A percentile compares a stretch with the other conserved stretches of the same genome.
These are phyloP conservation scores for Begonia peltatifolia DNA, from an alignment of 306 rosid genomes.

Conservation along the genomic window DNA sequence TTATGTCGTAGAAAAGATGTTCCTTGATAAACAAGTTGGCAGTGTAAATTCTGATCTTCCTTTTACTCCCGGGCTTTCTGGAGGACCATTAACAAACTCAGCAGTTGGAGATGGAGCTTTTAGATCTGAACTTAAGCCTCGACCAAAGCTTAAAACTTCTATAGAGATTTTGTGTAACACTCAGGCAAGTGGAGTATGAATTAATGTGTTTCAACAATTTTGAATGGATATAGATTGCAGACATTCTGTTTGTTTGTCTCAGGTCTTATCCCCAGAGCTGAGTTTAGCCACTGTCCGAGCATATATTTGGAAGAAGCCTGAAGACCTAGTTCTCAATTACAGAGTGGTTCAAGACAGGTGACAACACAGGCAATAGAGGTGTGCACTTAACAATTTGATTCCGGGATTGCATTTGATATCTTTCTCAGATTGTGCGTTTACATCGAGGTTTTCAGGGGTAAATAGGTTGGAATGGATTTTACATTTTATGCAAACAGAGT, in stretches of 20 bases:
- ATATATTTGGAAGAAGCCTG: constrained; percentile 93
- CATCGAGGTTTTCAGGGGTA: not conserved
- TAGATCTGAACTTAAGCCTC: constrained; percentile 71
- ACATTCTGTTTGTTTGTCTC: constrained; percentile 19
- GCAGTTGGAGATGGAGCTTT: constrained; percentile 66
- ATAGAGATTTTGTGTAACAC: constrained; percentile 91
- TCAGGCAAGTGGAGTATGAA: constrained; percentile 46
- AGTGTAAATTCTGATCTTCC: constrained; percentile 41
- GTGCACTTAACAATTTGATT: constrained; percentile 1
- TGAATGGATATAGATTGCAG: constrained; percentile 1
- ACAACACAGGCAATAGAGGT: constrained; percentile 21
- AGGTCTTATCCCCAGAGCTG: constrained; percentile 83
- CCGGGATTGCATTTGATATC: not conserved
- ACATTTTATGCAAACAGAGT: too few relatives aligned
- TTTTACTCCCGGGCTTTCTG: constrained; percentile 54
- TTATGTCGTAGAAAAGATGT: constrained; percentile 87
- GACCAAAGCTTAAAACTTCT: constrained; percentile 84
- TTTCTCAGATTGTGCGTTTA: not conserved
- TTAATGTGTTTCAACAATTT: too few relatives aligned
- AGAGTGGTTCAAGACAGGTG: constrained; percentile 81
- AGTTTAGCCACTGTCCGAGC: constrained; percentile 92
- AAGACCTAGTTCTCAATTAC: constrained; percentile 79
- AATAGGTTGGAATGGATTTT: not conserved
- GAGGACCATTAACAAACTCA: constrained; percentile 37
- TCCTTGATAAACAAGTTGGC: constrained; percentile 85